Conservation (phyloP, 2,329 filamentous ascomycete species). For the Colletotrichum euphorbiae region DNA sequence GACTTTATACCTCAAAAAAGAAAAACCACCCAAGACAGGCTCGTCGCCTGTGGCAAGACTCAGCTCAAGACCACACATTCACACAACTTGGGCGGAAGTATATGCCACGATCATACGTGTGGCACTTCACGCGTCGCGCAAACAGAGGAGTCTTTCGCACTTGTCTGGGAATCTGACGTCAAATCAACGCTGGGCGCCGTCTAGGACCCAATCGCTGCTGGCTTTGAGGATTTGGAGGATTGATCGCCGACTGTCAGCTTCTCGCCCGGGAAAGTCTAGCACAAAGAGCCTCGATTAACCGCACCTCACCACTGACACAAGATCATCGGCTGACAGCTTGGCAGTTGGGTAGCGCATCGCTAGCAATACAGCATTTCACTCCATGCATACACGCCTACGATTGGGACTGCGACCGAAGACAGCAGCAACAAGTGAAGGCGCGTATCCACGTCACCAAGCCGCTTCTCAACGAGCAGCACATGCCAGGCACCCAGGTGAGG, state of each 20-base stretch:
- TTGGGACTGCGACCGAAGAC: no score
- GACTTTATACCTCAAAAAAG: no score
- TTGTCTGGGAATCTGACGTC: neutral
- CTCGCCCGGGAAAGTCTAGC: fast-evolving
- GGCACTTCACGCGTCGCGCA: neutral
- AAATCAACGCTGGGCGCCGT: neutral
- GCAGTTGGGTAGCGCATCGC: no score
- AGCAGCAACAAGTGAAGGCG: no score
- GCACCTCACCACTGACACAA: neutral
- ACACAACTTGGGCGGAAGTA: neutral
- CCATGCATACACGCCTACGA: no score
- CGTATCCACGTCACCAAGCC: no score
- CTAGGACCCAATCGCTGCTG: fast-evolving
- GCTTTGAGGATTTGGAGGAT: fast-evolving
- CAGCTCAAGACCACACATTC: neutral
- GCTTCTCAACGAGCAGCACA: no score
- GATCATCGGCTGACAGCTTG: no score
- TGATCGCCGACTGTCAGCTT: neutral
- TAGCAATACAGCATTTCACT: no score
- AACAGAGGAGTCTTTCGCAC: neutral
- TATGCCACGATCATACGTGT: neutral
- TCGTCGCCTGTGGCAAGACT: no score
- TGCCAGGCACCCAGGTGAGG: no score
- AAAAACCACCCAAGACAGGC: no score
- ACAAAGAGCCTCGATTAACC: neutral